Conservation (phyloP, 73 alveolate genomes). For the Paramecium octaurelia region DNA sequence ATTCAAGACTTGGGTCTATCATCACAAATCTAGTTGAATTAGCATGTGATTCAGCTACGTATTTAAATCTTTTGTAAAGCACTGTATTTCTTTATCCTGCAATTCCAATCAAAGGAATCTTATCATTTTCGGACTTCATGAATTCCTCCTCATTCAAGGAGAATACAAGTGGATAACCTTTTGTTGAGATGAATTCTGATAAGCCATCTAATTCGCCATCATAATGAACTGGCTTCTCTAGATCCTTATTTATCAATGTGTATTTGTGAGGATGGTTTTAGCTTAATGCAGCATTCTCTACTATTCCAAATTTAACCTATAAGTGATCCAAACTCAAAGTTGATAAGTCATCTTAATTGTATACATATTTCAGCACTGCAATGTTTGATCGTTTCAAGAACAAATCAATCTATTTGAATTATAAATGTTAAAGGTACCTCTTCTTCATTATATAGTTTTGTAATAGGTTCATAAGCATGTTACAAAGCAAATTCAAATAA, state of each 20-base stretch:
- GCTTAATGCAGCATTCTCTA: not conserved
- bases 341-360: not conserved
- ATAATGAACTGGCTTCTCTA: not conserved
- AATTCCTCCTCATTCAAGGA: conserved; percentile 33
- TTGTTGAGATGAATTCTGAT: not conserved
- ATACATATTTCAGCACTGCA: not conserved
- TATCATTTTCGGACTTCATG: not conserved
- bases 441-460: not conserved
- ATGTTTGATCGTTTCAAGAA: conserved; percentile 10
- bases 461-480: not conserved
- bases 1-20: not conserved
- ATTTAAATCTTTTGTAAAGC: not conserved
- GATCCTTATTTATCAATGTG: not conserved
- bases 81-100: not conserved
- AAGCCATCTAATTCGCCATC: not conserved
- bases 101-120: not conserved
- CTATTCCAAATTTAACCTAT: not conserved
- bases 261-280: not conserved
- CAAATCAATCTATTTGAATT: not conserved
- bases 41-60: not conserved
- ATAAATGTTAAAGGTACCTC: not conserved
- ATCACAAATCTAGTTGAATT: not conserved
- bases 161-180: conserved; percentile 5
- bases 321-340: not conserved
- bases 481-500: not conserved